Conservation (phyloP, 768 basidiomycete genomes). For the Daedaleopsis nitida region DNA sequence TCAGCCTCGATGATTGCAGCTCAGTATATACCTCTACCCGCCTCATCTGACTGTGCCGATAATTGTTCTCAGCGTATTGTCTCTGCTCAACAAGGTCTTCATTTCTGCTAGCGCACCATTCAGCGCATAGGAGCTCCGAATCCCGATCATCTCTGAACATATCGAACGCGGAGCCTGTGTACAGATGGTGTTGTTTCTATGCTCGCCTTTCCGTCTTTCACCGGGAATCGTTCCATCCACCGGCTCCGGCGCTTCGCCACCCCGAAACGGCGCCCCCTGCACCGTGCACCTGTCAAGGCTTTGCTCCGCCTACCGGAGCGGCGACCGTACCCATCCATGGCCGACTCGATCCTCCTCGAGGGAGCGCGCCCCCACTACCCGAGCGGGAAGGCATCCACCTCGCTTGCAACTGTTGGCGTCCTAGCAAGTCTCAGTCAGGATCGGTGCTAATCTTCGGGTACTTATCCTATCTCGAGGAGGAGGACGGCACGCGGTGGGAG, state of each 20-base stretch:
- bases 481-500: neutral
- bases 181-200: neutral
- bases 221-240: slow-evolving; percentile 1
- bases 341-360: too few species aligned
- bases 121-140: neutral
- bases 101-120: slow-evolving; percentile 11
- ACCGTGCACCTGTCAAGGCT: neutral
- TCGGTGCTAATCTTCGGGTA: neutral
- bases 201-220: neutral
- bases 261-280: neutral
- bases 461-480: too few species aligned
- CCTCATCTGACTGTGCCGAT: slow-evolving; percentile 9
- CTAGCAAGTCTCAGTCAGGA: neutral
- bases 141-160: neutral
- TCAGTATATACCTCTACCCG: neutral
- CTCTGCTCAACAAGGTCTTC: slow-evolving; percentile 10
- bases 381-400: too few species aligned
- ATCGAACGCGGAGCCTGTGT: neutral
- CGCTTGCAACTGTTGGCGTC: neutral
- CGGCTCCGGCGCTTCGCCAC: slow-evolving; percentile 5
- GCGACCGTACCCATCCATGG: too few species aligned
- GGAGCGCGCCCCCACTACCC: too few species aligned
- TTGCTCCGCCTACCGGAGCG: too few species aligned
- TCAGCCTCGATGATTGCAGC: too few species aligned
- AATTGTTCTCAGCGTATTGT: slow-evolving; percentile 13